Base-by-base conservation (phyloP, 345 rosid species). In the Gossypioides kirkii region DNA sequence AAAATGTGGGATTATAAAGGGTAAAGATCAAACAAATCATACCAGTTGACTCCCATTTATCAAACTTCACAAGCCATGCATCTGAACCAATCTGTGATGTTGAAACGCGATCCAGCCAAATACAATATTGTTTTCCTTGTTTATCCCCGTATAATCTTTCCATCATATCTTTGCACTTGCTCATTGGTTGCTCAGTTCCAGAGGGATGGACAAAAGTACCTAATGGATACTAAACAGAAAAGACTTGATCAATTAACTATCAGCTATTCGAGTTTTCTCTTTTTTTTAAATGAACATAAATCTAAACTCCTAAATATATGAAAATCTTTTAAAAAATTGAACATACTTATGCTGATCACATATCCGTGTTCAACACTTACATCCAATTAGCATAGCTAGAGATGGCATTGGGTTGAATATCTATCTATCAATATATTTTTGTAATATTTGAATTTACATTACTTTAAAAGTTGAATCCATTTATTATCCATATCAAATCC, bases 11-110 rank as follows among this genome's bases (percentile, higher is more conserved):
- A 49, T 49, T 47, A 67, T 46, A 49, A 52, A 32, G 55, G 22
- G 22, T 2, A 42, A 69, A 72, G 55, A 9, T 11, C 10, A 23
- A 3, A 20, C 50, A 23, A 56, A 58, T 73, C 86, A 85, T 49
- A 93, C 98, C 97, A 47, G 73, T 83, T 80, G 77, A 75, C 73
- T 94, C 97, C 91, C 93, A 91, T 78, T 86, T 89, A 63, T 90
- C 80, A 81, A 91, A 90, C 81, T 78, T 90, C 71, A 81, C 90
- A 26, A 90, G 78, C 98, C 98, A 94, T 20, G 87, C 55, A 42
- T 86, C 89, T 69, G 88, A 73, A 63, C 89, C 84, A 61, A 85
- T 83, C 77, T 80, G 89, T 73, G 89, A 78, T 58, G 78, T 25
- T 3, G 86, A 77, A 36, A 90, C 83, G 42, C 79, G 83, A 85